A percentile compares a stretch with the other conserved stretches of the same genome.
These are phyloP conservation scores for Epichloe gansuensis DNA, from an alignment of 2,329 filamentous ascomycete species.

Conservation along the genomic window DNA sequence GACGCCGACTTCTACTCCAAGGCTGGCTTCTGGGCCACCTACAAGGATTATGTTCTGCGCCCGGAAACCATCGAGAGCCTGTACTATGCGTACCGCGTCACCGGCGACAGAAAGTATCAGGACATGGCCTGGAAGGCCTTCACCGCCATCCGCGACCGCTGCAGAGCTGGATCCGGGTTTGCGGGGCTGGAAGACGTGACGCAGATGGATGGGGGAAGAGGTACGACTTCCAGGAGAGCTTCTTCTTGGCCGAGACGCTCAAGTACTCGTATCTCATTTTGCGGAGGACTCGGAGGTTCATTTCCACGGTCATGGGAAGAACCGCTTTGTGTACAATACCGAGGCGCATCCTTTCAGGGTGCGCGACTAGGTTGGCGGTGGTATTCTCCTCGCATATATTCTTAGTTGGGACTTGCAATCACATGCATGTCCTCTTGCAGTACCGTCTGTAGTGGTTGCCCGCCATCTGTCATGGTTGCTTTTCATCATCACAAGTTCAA, in stretches of 20 bases:
- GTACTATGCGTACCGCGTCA: slow-evolving; percentile 79
- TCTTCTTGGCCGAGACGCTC: slow-evolving; percentile 76
- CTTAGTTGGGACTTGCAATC: neutral
- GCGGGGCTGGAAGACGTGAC: slow-evolving; percentile 57
- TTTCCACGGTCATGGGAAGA: slow-evolving; percentile 33
- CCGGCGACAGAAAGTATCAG: slow-evolving; percentile 62
- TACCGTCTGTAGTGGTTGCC: too few relatives aligned
- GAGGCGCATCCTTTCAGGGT: slow-evolving; percentile 33
- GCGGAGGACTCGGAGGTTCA: slow-evolving; percentile 44
- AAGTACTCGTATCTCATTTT: slow-evolving; percentile 72
- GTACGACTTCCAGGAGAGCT: slow-evolving; percentile 68
- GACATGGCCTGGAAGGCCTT: slow-evolving; percentile 80
- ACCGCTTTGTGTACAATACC: slow-evolving; percentile 38
- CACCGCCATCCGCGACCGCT: slow-evolving; percentile 50
- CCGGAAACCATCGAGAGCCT: slow-evolving; percentile 75
- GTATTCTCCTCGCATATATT: neutral
- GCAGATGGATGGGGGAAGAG: slow-evolving; percentile 45
- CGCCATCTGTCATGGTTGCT: too few relatives aligned
- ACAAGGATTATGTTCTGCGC: slow-evolving; percentile 50
- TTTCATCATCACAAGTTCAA: too few relatives aligned
- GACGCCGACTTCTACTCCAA: slow-evolving; percentile 60
- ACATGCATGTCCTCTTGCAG: too few relatives aligned
- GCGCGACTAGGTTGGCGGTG: neutral
- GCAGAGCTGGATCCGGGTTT: slow-evolving; percentile 54
- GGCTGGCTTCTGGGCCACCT: slow-evolving; percentile 16